phyloP scores from a whole-genome alignment of 192 early-diverging fungal species.

The Entomortierella chlamydospora region DNA sequence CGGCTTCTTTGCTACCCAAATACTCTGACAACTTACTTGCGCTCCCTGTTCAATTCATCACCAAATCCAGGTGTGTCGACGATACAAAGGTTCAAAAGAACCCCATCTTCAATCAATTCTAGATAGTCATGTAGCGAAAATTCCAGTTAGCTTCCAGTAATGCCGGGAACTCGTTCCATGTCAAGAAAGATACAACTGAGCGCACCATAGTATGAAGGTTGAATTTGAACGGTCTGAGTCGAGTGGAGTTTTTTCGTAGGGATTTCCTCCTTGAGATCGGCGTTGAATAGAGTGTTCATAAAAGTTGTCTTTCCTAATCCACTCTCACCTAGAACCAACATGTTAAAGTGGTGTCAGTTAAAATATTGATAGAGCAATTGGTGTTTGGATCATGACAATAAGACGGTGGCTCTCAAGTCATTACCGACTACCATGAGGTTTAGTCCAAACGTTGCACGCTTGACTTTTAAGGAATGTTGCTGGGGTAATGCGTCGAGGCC shows the following conservation, averaged over 20 bases:
- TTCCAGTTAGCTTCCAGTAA: no score
- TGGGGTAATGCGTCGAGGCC: constrained; percentile 80
- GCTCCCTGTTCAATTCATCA: constrained; percentile 85
- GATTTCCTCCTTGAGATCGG: constrained; percentile 88
- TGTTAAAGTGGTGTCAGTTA: constrained; percentile 11
- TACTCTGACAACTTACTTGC: constrained; percentile 66
- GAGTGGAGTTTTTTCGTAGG: constrained; percentile 61
- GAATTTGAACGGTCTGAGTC: constrained; percentile 91
- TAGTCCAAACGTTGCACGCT: constrained; percentile 82
- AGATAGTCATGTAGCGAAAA: constrained; percentile 15
- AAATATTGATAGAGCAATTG: constrained; percentile 9
- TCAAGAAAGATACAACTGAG: constrained; percentile 28
- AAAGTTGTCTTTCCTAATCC: constrained; percentile 99
- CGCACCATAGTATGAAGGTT: constrained; percentile 81
- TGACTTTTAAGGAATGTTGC: constrained; percentile 76
- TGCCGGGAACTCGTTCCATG: no score
- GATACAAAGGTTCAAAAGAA: constrained; percentile 90
- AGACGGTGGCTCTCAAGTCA: constrained; percentile 10
- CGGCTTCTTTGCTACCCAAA: not conserved
- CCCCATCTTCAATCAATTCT: constrained; percentile 93
- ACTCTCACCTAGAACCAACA: constrained; percentile 84
- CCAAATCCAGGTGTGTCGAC: constrained; percentile 93
- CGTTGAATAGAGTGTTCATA: constrained; percentile 98
- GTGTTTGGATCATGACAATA: not conserved
- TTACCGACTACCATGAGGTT: constrained; percentile 96